Conservation (phyloP, 148 eudicot genomes). For the Rhododendron molle region DNA sequence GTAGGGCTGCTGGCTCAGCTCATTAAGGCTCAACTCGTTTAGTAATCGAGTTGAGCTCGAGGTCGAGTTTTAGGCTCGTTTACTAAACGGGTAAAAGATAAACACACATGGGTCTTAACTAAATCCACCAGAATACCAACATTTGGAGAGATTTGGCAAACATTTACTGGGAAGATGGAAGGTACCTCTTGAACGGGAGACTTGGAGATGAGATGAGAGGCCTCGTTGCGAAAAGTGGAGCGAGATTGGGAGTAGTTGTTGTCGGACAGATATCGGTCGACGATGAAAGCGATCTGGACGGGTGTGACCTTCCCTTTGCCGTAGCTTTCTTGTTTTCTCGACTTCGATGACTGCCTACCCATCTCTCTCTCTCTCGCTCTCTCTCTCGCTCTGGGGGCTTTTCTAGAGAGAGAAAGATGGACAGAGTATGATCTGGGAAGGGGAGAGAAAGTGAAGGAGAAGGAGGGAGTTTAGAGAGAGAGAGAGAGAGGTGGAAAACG, state of each 20-base stretch:
- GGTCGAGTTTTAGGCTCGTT: neutral
- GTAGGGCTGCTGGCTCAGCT: neutral
- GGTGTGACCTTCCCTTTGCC: conserved; percentile 74
- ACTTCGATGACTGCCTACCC: conserved; percentile 38
- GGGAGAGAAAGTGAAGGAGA: neutral
- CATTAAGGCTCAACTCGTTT: neutral
- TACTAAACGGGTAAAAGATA: neutral
- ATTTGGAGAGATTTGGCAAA: neutral
- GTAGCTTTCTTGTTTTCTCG: conserved; percentile 26
- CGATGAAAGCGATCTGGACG: conserved; percentile 74
- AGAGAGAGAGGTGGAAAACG: neutral
- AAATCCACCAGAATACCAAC: neutral
- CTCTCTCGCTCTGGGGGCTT: neutral
- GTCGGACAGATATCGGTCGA: conserved; percentile 76
- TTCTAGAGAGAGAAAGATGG: neutral
- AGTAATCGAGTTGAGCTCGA: no score
- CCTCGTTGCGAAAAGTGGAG: conserved; percentile 64
- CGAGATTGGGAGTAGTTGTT: conserved; percentile 49
- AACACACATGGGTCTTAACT: neutral
- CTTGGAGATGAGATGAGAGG: conserved; percentile 55
- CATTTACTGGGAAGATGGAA: neutral
- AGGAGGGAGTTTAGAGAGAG: neutral
- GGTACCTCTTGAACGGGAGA: conserved; percentile 48
- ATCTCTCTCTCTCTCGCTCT: conserved; percentile 15
- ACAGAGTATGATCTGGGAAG: no score